These are phyloP conservation scores for Eudorina sp. DNA, from an alignment of 139 green algal genomes.

Conservation along the genomic window DNA sequence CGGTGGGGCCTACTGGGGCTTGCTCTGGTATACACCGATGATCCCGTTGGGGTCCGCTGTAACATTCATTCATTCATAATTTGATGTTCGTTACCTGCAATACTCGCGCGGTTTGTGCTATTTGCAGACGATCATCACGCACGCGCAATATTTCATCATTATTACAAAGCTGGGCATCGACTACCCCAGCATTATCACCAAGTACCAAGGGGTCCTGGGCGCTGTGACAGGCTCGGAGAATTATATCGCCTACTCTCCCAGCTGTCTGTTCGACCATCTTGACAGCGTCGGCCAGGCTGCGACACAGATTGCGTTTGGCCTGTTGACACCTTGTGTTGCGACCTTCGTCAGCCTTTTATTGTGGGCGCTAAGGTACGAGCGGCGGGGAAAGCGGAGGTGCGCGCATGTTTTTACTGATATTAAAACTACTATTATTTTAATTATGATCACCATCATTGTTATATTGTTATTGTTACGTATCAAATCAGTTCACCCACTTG, in stretches of 20 bases:
- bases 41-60: too few species aligned
- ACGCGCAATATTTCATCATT: conserved; percentile 26
- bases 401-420: too few species aligned
- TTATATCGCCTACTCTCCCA: not conserved
- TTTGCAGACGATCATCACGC: conserved; percentile 12
- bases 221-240: not conserved
- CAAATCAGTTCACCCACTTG: too few species aligned
- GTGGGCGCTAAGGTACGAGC: not conserved
- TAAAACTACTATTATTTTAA: too few species aligned
- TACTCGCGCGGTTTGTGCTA: not conserved
- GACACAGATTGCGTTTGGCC: not conserved
- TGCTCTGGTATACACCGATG: too few species aligned
- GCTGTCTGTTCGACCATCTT: not conserved
- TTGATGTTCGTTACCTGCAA: not conserved
- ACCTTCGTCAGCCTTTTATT: not conserved
- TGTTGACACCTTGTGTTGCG: not conserved
- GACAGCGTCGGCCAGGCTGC: not conserved
- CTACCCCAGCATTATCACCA: not conserved
- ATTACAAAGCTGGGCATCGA: not conserved
- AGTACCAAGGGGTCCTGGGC: not conserved
- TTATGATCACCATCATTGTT: too few species aligned
- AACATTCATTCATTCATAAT: too few species aligned
- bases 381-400: too few species aligned
- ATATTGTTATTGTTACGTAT: too few species aligned
- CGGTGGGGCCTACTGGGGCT: too few species aligned